Base-by-base conservation (phyloP, 768 basidiomycete species). In the Trametes sanguinea region DNA sequence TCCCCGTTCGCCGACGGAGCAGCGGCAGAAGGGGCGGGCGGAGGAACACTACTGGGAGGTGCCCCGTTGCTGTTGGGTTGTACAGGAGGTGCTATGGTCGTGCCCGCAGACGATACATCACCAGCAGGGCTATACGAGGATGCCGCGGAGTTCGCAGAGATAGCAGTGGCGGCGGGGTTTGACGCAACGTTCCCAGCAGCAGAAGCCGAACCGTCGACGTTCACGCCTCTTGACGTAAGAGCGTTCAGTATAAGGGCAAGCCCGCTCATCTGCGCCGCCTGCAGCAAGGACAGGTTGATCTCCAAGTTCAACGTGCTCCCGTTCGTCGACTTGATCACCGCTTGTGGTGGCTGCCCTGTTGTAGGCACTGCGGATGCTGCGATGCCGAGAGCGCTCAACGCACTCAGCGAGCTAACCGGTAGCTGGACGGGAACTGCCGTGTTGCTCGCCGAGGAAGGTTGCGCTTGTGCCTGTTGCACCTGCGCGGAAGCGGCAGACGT, bases 191-290 rank as follows among this genome's bases (percentile, higher is more conserved):
- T 37, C 2, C 33, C 33, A 10, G 54, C 45, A 4, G 33, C 53
- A 11, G 55, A 37, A 6, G 32, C 7, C 40, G 62, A 51, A 43
- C 66, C 55, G 42, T 67, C 52, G 42, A 65, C 63, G 47, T 61
- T 66, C 40, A 67, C 65, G 44, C 75, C 71, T 65, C 82, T 79
- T 30, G 84, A 80, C 80, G 89, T 86, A 64, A 92, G 72, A 2
- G 87, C 85, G 72, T 89, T 91, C 63, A 92, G 73, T 10, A 92
- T 76, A 64, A 87, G 76, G 17, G 88, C 88, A 65, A 92, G 67
- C 13, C 89, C 89, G 69, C 81, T 89, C 85, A 89, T 87, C 68
- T 93, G 91, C n/a, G 83, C 77, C 16, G 85, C 79, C 72, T 90
- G 87, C 57, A 94, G 77, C 17, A 87, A 73, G 14, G 86, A 85